Evolutionary conservation across 768 basidiomycete species (phyloP), one percentile per base, ranked within the genome.

Genomic region (Termitomyces heimii): DNA sequence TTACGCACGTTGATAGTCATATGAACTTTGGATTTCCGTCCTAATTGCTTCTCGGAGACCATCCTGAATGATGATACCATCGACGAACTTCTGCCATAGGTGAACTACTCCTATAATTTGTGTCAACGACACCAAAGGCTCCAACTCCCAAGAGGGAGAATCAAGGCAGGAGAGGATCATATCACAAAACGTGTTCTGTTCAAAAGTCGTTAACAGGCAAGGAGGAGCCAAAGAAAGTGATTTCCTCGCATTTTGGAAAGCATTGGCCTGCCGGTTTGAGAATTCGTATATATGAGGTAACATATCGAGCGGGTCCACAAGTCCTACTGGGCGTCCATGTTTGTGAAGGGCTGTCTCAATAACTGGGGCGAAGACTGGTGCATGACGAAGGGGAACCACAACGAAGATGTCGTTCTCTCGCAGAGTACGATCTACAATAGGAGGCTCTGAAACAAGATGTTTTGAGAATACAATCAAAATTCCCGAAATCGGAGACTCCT

Each of bases 231-330:
- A 32, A 9, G 14, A 31, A 0, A 54, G 32, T n/a, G 28, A 24
- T 4, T 16, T 24, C 31, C 39, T 61, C 45, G 40, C 51, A n/a
- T 29, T 20, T 13, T 55, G 61, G 52, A 51, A 47, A 31, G 46
- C 51, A 8, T 46, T 50, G 28, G 59, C 52, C 29, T 29, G 13
- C 20, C 53, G 51, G 51, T 67, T 55, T n/a, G 61, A 59, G 18
- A 74, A 59, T 40, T 77, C 71, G 56, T 73, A 80, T 28, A 78
- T 64, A 32, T 69, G 70, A 1, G 79, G 77, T 18, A 76, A 54
- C 81, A 84, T 83, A 63, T 84, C 82, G n/a, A 83, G 68, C 5
- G 82, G 82, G 62, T 84, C 82, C 10, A 82, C 67, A 20, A 83
- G 73, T 31, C 76, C 79, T 35, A 83, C 73, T 12, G 67, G 63